A percentile compares a stretch with the other conserved stretches of the same genome.
phyloP scores from a whole-genome alignment of 2,329 filamentous ascomycete species.

The Cyanodermella asteris region DNA sequence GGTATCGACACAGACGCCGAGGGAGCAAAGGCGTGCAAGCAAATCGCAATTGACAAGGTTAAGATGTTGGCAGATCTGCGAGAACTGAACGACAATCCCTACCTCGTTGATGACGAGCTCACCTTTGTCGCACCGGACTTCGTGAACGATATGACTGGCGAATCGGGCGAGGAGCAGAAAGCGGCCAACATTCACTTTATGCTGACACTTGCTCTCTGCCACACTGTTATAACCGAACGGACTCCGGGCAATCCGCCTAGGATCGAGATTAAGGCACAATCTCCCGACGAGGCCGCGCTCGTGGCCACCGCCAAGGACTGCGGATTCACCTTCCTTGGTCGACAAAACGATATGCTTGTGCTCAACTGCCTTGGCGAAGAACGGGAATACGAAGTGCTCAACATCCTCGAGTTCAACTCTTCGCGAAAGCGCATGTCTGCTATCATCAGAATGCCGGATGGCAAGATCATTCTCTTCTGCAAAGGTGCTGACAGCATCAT shows the following conservation, averaged over 20 bases:
- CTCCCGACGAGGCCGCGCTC: conserved; percentile 83
- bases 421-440: conserved; percentile 94
- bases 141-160: conserved; percentile 58
- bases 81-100: conserved; percentile 68
- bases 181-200: conserved; percentile 73
- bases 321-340: conserved; percentile 78
- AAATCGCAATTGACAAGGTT: conserved; percentile 59
- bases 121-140: conserved; percentile 88
- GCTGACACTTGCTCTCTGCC: conserved; percentile 84
- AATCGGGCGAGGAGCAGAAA: conserved; percentile 54
- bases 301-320: conserved; percentile 88
- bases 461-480: conserved; percentile 75
- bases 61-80: conserved; percentile 53
- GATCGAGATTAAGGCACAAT: conserved; percentile 93
- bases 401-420: conserved; percentile 94
- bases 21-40: conserved; percentile 43
- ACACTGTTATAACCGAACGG: conserved; percentile 83
- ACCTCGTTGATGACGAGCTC: conserved; percentile 68
- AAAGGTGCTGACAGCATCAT: conserved; percentile 97
- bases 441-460: conserved; percentile 84
- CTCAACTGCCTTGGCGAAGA: conserved; percentile 77
- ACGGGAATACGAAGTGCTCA: conserved; percentile 65
- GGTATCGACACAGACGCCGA: conserved; percentile 75
- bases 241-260: conserved; percentile 73
- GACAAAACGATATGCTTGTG: conserved; percentile 57